Evolutionary conservation across 305 asterid species (phyloP), one percentile per base, ranked within the genome.

Genomic region (Solanum hybrid): DNA sequence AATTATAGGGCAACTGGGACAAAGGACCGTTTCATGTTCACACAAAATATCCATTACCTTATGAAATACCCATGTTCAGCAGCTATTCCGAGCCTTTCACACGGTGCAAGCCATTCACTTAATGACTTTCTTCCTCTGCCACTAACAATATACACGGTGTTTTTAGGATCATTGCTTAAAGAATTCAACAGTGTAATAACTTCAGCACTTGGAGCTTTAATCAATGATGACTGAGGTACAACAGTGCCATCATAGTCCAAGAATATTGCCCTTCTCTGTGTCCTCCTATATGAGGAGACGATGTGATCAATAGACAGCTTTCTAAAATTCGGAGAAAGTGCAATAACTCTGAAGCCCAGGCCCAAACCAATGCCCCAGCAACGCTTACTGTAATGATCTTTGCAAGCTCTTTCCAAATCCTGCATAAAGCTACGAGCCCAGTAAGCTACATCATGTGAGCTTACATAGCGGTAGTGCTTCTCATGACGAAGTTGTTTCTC

Each of bases 301-400:
- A 96, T 94, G 88, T 92, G 94, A 57, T 95, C 97, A 26, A 95
- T 92, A 5, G 95, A 92, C 73, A 96, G 88, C 93, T 95, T 96
- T 90, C 98, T 93, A 89, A 96, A 96, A 93, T 94, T 95, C 3
- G 98, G 98, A 84, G 98, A 95, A 89, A 96, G 98, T 33, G 98
- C 92, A 65, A 96, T 85, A 75, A 96, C 98, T 91, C 98, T 93
- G 91, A 96, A 96, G 37, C 97, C 95, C 88, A 96, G 92, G 86
- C 98, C 98, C 86, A 95, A 92, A 1, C 98, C 98, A 41, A 96
- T 95, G 15, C 97, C 98, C 98, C 97, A 96, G 92, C 96, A 96
- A 33, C 98, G 97, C 90, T 96, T 95, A 89, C 93, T 92, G 51
- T 93, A 96, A 89, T 96, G 98, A 92, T 96, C 98, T 93, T 91